phyloP scores from a whole-genome alignment of 129 eudicot species.

The Erigeron canadensis region DNA sequence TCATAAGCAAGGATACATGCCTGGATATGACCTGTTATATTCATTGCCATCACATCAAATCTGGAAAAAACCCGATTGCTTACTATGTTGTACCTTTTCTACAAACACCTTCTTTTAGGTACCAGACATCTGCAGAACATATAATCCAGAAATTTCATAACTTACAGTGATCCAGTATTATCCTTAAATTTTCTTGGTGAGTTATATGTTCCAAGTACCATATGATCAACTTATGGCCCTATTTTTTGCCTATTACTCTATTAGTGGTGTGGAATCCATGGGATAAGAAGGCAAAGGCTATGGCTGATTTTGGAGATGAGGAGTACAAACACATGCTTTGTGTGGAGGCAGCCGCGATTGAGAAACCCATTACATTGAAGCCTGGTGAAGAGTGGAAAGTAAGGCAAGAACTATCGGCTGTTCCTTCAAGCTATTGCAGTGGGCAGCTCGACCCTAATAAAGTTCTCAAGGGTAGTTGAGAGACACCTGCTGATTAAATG shows the following conservation, averaged over 20 bases:
- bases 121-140: neutral
- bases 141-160: neutral
- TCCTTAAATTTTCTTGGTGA: neutral
- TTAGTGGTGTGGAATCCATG: conserved; percentile 96
- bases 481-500: conserved; percentile 20
- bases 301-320: conserved; percentile 72
- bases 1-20: too few relatives aligned
- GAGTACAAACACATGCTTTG: conserved; percentile 89
- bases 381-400: conserved; percentile 97
- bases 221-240: neutral
- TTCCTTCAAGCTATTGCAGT: conserved; percentile 80
- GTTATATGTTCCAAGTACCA: neutral
- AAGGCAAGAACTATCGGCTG: conserved; percentile 76
- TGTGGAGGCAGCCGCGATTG: conserved; percentile 85
- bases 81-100: neutral
- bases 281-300: conserved; percentile 84
- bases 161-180: neutral
- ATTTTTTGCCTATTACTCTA: conserved; percentile 34
- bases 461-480: conserved; percentile 39
- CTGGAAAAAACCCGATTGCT: neutral
- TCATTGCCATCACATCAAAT: neutral
- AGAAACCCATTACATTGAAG: conserved; percentile 66
- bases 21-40: neutral
- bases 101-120: neutral
- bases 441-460: conserved; percentile 75